phyloP scores from a whole-genome alignment of 2,329 filamentous ascomycete species.

The Dactylellina leptospora region DNA sequence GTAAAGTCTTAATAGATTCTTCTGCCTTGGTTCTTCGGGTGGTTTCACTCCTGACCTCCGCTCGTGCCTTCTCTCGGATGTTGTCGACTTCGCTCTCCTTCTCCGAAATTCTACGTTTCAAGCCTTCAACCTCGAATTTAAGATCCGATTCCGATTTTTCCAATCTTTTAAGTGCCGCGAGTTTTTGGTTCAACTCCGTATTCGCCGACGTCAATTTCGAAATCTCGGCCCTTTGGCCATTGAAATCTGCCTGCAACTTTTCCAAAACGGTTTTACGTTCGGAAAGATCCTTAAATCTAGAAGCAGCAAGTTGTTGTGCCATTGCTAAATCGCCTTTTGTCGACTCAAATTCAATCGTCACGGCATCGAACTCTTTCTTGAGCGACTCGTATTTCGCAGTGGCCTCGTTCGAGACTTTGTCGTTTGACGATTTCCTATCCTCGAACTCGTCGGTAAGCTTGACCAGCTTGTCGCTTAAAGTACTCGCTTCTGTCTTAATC shows the following conservation, averaged over 20 bases:
- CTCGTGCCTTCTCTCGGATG: conserved; percentile 78
- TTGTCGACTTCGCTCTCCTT: conserved; percentile 80
- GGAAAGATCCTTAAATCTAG: conserved; percentile 84
- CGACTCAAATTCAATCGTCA: conserved; percentile 74
- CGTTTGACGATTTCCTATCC: conserved; percentile 27
- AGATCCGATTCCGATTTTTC: conserved; percentile 85
- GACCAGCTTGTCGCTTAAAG: conserved; percentile 58
- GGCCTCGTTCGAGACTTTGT: conserved; percentile 65
- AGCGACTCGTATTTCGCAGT: conserved; percentile 59
- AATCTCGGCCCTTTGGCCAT: conserved; percentile 78
- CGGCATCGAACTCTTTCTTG: conserved; percentile 69
- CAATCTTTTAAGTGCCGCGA: conserved; percentile 73
- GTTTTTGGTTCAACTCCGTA: conserved; percentile 73
- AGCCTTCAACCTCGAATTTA: conserved; percentile 74
- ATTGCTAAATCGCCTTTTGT: conserved; percentile 85
- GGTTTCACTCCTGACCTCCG: conserved; percentile 70
- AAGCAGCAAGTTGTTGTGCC: conserved; percentile 84
- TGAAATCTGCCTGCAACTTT: conserved; percentile 86
- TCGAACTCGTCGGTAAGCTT: conserved; percentile 41
- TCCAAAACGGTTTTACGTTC: conserved; percentile 81
- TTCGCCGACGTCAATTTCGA: conserved; percentile 76
- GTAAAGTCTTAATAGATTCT: conserved; percentile 76
- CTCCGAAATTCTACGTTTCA: conserved; percentile 75
- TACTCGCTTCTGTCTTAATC: conserved; percentile 55
- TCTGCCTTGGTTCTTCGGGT: conserved; percentile 74